phyloP scores from a whole-genome alignment of 2,329 filamentous ascomycete species.

The Fusarium nelsonii region DNA sequence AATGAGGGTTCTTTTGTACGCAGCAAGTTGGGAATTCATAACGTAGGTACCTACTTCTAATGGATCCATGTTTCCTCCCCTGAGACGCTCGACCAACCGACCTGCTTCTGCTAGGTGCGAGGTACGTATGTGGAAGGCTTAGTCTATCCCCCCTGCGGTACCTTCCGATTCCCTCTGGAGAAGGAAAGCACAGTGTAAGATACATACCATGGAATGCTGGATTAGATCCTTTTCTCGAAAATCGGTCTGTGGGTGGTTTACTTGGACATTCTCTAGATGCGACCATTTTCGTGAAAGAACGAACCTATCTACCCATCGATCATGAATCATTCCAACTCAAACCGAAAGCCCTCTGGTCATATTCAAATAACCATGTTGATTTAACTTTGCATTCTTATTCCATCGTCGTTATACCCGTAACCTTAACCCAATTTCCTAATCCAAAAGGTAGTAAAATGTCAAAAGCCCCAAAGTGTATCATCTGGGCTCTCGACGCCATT shows the following conservation, averaged over 20 bases:
- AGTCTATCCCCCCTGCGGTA: conserved; percentile 32
- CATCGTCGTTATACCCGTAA: conserved; percentile 7
- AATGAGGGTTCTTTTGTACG: conserved; percentile 1
- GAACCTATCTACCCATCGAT: background rate
- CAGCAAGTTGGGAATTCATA: background rate
- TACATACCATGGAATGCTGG: background rate
- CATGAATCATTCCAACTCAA: background rate
- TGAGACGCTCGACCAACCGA: background rate
- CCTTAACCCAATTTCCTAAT: conserved; percentile 20
- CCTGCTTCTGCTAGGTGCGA: background rate
- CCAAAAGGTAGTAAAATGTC: background rate
- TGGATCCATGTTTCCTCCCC: conserved; percentile 10
- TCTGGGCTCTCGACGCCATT: background rate
- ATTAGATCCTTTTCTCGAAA: background rate
- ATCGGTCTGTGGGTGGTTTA: background rate
- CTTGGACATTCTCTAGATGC: background rate
- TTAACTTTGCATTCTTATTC: conserved; percentile 4
- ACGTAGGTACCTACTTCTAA: background rate
- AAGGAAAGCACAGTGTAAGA: conserved; percentile 27
- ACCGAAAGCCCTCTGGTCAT: background rate
- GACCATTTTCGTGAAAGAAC: background rate
- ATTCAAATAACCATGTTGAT: background rate
- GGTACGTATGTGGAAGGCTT: conserved; percentile 11
- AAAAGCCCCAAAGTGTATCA: conserved; percentile 21
- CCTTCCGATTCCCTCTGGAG: background rate